Conservation (phyloP, 345 rosid genomes). For the Theobroma cacao region DNA sequence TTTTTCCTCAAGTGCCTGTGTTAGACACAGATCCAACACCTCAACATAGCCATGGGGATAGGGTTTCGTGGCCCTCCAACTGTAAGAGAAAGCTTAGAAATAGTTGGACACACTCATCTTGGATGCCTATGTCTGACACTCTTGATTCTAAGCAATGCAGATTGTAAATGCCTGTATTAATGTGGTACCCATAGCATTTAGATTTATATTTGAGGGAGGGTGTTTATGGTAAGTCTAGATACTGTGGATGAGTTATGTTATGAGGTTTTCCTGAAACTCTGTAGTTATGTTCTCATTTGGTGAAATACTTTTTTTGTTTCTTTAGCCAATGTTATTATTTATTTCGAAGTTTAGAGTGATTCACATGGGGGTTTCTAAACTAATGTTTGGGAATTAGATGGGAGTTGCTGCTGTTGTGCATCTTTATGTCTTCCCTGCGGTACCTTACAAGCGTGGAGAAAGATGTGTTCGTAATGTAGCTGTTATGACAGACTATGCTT, state of each 20-base stretch:
- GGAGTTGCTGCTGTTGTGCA: slow-evolving; percentile 95
- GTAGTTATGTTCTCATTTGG: neutral
- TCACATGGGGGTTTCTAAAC: slow-evolving; percentile 16
- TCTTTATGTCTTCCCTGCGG: slow-evolving; percentile 89
- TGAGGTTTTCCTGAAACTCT: neutral
- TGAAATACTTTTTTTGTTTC: neutral
- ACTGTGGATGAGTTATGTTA: neutral
- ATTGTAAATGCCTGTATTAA: neutral
- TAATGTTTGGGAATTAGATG: slow-evolving; percentile 58
- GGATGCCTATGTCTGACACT: neutral
- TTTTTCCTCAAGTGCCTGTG: neutral
- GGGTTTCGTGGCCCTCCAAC: neutral
- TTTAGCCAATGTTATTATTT: neutral
- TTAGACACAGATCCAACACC: neutral
- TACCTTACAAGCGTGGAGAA: slow-evolving; percentile 95
- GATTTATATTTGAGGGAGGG: neutral
- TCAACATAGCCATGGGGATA: neutral
- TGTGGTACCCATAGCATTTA: neutral
- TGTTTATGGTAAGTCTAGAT: neutral
- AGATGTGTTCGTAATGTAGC: slow-evolving; percentile 99
- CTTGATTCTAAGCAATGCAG: neutral
- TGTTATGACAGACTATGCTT: slow-evolving; percentile 91
- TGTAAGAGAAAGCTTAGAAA: neutral
- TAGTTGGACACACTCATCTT: neutral
- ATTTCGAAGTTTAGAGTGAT: neutral